These are phyloP conservation scores for Rhodamnia argentea DNA, from an alignment of 345 rosid species.

Conservation along the genomic window DNA sequence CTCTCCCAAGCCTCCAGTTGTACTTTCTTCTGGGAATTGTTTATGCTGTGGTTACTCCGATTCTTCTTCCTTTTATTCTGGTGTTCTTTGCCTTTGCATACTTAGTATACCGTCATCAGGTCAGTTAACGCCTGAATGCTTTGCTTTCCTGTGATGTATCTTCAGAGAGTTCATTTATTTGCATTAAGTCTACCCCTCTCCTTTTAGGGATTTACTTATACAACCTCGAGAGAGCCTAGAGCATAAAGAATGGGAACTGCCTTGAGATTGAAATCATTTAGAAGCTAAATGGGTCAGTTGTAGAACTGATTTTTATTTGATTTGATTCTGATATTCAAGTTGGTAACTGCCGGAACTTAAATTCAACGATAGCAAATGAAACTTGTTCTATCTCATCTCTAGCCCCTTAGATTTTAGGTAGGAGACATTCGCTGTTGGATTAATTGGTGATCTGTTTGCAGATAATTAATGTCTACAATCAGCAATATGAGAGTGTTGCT, in stretches of 20 bases:
- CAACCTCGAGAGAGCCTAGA: neutral
- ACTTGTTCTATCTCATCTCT: neutral
- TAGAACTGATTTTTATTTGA: neutral
- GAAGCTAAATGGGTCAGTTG: neutral
- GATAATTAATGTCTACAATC: slow-evolving; percentile 90
- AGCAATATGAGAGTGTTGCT: slow-evolving; percentile 84
- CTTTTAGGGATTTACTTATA: neutral
- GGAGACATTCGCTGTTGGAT: neutral
- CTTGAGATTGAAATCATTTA: neutral
- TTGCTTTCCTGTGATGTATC: neutral
- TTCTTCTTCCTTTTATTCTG: slow-evolving; percentile 84
- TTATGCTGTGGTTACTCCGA: slow-evolving; percentile 88
- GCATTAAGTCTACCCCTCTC: neutral
- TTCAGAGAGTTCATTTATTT: neutral
- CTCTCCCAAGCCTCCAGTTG: slow-evolving; percentile 81
- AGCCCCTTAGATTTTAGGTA: neutral
- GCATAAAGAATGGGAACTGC: neutral
- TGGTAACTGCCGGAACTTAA: neutral
- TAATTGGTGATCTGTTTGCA: slow-evolving; percentile 12
- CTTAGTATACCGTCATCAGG: slow-evolving; percentile 99
- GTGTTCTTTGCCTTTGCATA: slow-evolving; percentile 91
- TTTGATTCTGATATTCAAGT: neutral
- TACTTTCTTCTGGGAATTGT: slow-evolving; percentile 96
- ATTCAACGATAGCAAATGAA: neutral
- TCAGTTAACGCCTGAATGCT: slow-evolving; percentile 14